A percentile compares a stretch with the other conserved stretches of the same genome.
Evolutionary conservation across 495 filamentous ascomycete species (phyloP).

Genomic region (Aspergillus leporis): DNA sequence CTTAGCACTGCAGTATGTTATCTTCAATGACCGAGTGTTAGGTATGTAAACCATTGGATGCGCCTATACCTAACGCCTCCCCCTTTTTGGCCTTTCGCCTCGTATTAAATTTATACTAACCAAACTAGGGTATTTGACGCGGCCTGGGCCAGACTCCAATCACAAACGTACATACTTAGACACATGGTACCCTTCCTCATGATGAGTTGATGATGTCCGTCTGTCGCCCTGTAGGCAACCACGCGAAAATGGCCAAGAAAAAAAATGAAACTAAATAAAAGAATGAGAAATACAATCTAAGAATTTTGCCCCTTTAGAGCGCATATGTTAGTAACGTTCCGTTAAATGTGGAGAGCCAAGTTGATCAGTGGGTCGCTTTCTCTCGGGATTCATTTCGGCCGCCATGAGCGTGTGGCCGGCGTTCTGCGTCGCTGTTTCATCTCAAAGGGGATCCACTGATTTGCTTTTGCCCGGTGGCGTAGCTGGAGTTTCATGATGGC

Average conservation of each 20-base stretch:
- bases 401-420: not conserved
- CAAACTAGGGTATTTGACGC: no score
- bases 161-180: no score
- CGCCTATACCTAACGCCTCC: no score
- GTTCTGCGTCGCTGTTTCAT: not conserved
- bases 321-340: not conserved
- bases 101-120: no score
- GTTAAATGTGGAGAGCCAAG: not conserved
- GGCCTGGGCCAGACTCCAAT: no score
- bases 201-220: not conserved
- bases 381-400: constrained; percentile 1
- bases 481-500: not conserved
- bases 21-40: not conserved
- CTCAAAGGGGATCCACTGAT: not conserved
- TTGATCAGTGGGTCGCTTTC: constrained; percentile 3
- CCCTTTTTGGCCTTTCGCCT: no score
- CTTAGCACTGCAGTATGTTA: not conserved
- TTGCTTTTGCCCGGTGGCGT: constrained; percentile 2
- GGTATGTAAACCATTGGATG: no score
- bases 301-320: not conserved
- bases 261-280: not conserved
- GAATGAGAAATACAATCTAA: not conserved
- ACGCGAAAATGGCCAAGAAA: not conserved
- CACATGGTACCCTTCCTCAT: not conserved
- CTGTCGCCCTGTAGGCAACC: not conserved